Percentiles rank a stretch among this genome's conserved stretches.
Conservation (phyloP, 176 grass and related monocot genomes). For the Cenchrus americanus region DNA sequence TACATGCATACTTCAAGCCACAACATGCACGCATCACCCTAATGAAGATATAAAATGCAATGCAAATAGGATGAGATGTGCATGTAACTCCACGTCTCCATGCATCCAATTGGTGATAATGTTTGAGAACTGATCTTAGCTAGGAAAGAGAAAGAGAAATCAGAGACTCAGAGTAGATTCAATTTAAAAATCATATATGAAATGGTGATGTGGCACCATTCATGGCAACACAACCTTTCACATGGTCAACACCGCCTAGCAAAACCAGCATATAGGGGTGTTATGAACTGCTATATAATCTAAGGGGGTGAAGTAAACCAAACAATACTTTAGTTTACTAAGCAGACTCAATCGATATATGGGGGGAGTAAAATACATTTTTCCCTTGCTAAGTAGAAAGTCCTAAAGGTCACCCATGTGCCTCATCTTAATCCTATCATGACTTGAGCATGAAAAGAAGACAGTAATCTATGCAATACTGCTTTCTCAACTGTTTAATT, state of each 20-base stretch:
- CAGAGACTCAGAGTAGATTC: not conserved
- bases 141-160: not conserved
- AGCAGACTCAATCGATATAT: not conserved
- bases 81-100: not conserved
- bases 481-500: constrained; percentile 15
- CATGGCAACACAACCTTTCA: not conserved
- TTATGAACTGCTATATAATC: not conserved
- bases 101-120: not conserved
- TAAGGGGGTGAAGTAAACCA: not conserved
- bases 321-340: not conserved
- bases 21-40: not conserved
- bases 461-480: constrained; percentile 8
- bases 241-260: not conserved
- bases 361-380: not conserved
- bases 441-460: constrained; percentile 14
- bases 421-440: constrained; percentile 19
- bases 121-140: not conserved
- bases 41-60: not conserved
- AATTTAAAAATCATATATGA: not conserved
- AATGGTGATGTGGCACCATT: not conserved
- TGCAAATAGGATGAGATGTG: not conserved
- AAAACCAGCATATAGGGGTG: too few species aligned
- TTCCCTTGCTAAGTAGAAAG: constrained; percentile 3
- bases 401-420: not conserved
- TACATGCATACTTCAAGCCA: not conserved